Evolutionary conservation across 1,284 basidiomycete species (phyloP).

Genomic region (Sporisorium sorghi): DNA sequence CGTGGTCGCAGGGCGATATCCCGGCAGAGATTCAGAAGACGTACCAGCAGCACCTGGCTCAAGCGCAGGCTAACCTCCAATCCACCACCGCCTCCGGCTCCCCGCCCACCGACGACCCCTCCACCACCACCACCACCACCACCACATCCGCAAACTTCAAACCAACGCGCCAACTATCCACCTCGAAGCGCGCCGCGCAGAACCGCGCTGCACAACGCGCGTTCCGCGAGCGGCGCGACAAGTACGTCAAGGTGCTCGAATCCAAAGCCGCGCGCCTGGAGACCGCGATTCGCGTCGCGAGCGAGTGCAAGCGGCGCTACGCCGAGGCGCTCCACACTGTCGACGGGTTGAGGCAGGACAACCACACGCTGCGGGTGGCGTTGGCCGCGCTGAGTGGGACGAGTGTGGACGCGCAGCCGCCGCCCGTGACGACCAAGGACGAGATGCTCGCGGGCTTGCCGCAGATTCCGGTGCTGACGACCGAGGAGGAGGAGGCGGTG

Average conservation of each 20-base stretch:
- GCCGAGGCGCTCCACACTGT: slow-evolving; percentile 57
- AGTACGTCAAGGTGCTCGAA: slow-evolving; percentile 62
- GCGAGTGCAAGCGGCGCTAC: slow-evolving; percentile 53
- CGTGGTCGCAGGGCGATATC: slow-evolving; percentile 33
- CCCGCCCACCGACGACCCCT: not conserved
- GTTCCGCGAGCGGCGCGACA: slow-evolving; percentile 61
- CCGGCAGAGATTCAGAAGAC: slow-evolving; percentile 39
- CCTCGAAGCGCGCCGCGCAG: slow-evolving; percentile 61
- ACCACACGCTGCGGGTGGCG: slow-evolving; percentile 58
- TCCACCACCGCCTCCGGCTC: slow-evolving; percentile 7
- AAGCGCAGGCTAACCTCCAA: slow-evolving; percentile 17
- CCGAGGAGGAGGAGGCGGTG: slow-evolving; percentile 32
- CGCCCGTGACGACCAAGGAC: slow-evolving; percentile 42
- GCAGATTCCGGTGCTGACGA: slow-evolving; percentile 33
- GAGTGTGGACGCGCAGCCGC: slow-evolving; percentile 24
- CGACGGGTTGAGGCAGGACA: slow-evolving; percentile 59
- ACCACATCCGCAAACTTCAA: slow-evolving; percentile 14
- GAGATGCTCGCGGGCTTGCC: slow-evolving; percentile 31
- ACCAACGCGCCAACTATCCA: slow-evolving; percentile 51
- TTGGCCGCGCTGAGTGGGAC: slow-evolving; percentile 57
- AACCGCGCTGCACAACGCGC: slow-evolving; percentile 65
- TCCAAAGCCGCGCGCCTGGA: slow-evolving; percentile 55
- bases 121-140: slow-evolving; percentile 1
- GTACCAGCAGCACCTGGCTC: slow-evolving; percentile 45
- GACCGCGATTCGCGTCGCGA: slow-evolving; percentile 50